Conservation (phyloP, 2,329 filamentous ascomycete species). For the Paradendryphiella salina region DNA sequence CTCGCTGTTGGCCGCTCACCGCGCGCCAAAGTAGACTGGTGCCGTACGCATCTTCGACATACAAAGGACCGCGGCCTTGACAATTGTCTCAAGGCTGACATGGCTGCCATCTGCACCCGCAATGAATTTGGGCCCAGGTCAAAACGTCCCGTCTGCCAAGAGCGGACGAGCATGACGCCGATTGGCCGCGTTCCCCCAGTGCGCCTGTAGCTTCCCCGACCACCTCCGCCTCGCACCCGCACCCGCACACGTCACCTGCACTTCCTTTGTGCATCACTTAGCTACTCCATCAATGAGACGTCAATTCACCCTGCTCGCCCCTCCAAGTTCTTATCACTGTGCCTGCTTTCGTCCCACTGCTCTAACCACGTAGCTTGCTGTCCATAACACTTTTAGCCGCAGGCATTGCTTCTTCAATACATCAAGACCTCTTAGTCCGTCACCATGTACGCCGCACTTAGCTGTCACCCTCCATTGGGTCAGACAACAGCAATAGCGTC, state of each 20-base stretch:
- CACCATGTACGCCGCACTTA: conserved; percentile 58
- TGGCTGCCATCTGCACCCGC: conserved; percentile 30
- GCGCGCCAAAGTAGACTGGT: conserved; percentile 21
- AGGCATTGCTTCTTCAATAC: background rate
- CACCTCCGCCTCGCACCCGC: conserved; percentile 29
- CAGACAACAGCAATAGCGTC: conserved; percentile 67
- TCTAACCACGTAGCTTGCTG: conserved; percentile 1
- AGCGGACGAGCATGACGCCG: conserved; percentile 10
- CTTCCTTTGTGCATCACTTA: conserved; percentile 14
- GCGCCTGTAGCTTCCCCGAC: conserved; percentile 25
- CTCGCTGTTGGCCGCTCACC: conserved; percentile 19
- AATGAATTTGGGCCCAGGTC: conserved; percentile 10
- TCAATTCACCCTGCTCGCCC: conserved; percentile 2
- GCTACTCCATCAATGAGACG: conserved; percentile 8
- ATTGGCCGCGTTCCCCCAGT: conserved; percentile 24
- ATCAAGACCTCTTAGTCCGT: background rate
- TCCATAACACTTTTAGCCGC: background rate
- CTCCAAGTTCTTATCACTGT: conserved; percentile 1
- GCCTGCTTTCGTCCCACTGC: conserved; percentile 3
- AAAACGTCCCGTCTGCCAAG: conserved; percentile 30
- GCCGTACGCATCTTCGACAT: conserved; percentile 36
- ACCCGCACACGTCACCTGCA: conserved; percentile 27
- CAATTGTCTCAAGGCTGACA: conserved; percentile 37
- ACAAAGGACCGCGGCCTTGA: conserved; percentile 33
- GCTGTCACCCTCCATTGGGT: conserved; percentile 71